These are phyloP conservation scores for Aspergillus spinulosporus DNA, from an alignment of 2,329 filamentous ascomycete species.

Conservation along the genomic window DNA sequence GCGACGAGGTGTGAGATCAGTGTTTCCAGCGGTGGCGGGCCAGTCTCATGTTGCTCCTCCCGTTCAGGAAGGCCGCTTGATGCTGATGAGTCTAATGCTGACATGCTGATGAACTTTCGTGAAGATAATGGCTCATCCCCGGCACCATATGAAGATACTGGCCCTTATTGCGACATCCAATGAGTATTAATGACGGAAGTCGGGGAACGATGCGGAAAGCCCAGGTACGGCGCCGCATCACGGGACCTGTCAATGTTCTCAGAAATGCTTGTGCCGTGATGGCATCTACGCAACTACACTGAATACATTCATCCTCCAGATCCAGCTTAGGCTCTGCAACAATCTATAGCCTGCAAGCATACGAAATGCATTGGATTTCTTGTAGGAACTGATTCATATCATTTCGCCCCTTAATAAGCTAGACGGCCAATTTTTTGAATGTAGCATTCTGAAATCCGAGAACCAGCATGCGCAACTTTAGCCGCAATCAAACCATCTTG, in stretches of 20 bases:
- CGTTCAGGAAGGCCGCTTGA: slow-evolving; percentile 21
- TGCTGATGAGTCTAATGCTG: slow-evolving; percentile 32
- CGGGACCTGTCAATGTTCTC: not conserved
- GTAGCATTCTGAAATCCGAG: not conserved
- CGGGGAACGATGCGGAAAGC: not conserved
- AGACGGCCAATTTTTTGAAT: not conserved
- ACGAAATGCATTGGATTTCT: not conserved
- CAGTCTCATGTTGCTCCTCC: slow-evolving; percentile 20
- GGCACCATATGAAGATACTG: not conserved
- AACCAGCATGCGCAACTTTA: slow-evolving; percentile 11
- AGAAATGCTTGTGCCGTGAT: not conserved
- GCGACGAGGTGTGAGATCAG: slow-evolving; percentile 82
- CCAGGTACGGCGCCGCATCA: not conserved
- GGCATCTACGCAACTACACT: not conserved
- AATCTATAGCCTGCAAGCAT: not conserved
- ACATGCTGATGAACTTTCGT: slow-evolving; percentile 25
- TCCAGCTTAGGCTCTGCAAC: no score
- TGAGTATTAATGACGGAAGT: not conserved
- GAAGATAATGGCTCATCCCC: not conserved
- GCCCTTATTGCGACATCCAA: not conserved
- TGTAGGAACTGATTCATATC: no score
- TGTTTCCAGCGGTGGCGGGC: slow-evolving; percentile 61
- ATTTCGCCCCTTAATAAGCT: not conserved
- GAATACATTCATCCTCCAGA: not conserved
- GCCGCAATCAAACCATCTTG: slow-evolving; percentile 9